Conservation (phyloP, 1,139 yeast genomes). For the Ashbya aceris region DNA sequence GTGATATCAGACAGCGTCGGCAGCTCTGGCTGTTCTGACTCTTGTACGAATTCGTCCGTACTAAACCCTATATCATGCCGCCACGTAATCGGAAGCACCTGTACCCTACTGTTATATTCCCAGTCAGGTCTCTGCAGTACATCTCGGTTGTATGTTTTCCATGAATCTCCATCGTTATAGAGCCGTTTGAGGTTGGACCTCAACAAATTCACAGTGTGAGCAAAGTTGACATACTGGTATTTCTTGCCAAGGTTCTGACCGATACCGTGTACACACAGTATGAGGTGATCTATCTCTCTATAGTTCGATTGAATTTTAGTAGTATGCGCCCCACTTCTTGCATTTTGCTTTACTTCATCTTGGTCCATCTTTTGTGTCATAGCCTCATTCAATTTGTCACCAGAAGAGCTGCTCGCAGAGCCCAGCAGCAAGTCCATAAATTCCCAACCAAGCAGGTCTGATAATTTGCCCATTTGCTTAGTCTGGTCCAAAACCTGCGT, state of each 20-base stretch:
- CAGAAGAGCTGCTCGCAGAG: conserved; percentile 11
- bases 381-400: conserved; percentile 19
- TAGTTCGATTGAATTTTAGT: conserved; percentile 15
- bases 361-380: conserved; percentile 42
- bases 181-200: conserved; percentile 55
- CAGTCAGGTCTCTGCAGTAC: conserved; percentile 21
- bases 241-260: conserved; percentile 81
- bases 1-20: conserved; percentile 69
- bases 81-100: conserved; percentile 74
- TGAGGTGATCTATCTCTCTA: conserved; percentile 65
- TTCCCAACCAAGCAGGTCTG: conserved; percentile 19
- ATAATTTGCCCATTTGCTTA: conserved; percentile 14
- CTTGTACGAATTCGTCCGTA: conserved; percentile 33
- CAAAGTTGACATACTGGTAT: conserved; percentile 75
- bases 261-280: conserved; percentile 85
- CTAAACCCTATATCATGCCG: conserved; percentile 58
- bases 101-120: conserved; percentile 48
- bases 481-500: conserved; percentile 10
- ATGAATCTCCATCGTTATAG: conserved; percentile 38
- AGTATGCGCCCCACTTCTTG: conserved; percentile 29
- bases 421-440: conserved; percentile 15
- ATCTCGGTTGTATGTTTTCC: conserved; percentile 30
- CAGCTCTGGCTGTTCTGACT: conserved; percentile 28
- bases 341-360: conserved; percentile 27
- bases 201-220: conserved; percentile 70